Evolutionary conservation across 2,329 filamentous ascomycete species (phyloP), one percentile per base, ranked within the genome.

Genomic region (Pseudogymnoascus sp.): DNA sequence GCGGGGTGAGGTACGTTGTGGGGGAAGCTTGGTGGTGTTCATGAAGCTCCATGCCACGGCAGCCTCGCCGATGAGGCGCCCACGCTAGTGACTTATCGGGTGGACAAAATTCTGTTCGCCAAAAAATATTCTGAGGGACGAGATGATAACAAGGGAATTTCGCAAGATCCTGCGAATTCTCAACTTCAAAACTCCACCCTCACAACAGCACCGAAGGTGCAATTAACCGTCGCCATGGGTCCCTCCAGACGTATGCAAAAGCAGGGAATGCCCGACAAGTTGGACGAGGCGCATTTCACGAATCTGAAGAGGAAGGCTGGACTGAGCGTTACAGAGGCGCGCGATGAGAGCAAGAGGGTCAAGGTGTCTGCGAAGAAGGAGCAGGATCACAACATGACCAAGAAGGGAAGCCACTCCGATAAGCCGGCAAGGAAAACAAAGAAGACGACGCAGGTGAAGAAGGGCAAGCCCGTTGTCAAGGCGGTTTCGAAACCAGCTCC

Each of bases 191-290:
- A 32, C 28, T 4, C 28, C 47, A 34, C 47, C 47, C 47, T 54
- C 47, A 54, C 28, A 54, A 54, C 47, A 54, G 47, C 47, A 54
- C 47, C 47, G 16, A 54, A 54, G 47, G 47, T 54, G 47, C 47
- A 54, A 54, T 54, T 54, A 20, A 12, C 47, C n/a, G 16, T 54
- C 72, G 85, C 73, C 71, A 96, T 96, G 92, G 92, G 91, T 79
- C 84, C 86, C 64, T 90, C 91, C 74, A 89, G 91, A 73, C 90
- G 92, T 70, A 95, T 97, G 87, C 90, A 92, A 75, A 97, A 97
- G 78, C 94, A 97, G 82, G 93, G 91, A 61, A 81, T 88, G 66
- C 94, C 94, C 60, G 84, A 88, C 70, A 81, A 88, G 66, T 82
- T 97, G 66, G 90, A 94, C 66, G 90, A 96, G 72, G 83, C 85